Conservation (phyloP, 129 eudicot genomes). For the Solidago caesia region DNA sequence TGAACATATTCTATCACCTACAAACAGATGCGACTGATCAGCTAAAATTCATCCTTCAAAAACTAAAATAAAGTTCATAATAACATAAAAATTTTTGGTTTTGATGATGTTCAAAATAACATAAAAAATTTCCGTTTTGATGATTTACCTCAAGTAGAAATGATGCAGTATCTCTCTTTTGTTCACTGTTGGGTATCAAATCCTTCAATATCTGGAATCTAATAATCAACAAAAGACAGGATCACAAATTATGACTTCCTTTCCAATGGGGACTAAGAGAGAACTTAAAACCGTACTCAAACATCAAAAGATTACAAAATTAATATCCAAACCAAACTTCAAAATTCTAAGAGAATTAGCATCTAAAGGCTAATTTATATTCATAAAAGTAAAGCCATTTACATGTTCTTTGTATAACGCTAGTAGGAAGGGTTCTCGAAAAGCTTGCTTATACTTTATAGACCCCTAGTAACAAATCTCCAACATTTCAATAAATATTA, state of each 20-base stretch:
- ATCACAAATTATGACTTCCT: background rate
- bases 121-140: background rate
- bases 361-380: background rate
- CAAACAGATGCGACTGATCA: slow-evolving; percentile 15
- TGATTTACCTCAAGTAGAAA: slow-evolving; percentile 73
- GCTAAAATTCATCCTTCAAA: slow-evolving; percentile 16
- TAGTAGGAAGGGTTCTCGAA: background rate
- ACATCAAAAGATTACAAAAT: background rate
- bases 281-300: background rate
- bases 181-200: slow-evolving; percentile 88
- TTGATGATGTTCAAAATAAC: background rate
- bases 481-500: background rate
- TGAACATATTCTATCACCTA: slow-evolving; percentile 95
- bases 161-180: slow-evolving; percentile 95
- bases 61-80: background rate
- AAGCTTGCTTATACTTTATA: background rate
- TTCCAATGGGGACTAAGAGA: background rate
- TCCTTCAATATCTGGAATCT: slow-evolving; percentile 91
- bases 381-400: background rate
- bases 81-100: background rate
- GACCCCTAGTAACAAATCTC: background rate
- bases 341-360: background rate
- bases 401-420: background rate
- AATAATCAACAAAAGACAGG: slow-evolving; percentile 13
- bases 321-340: background rate